Base-by-base conservation (phyloP, 768 basidiomycete species). In the Pisolithus microcarpus region DNA sequence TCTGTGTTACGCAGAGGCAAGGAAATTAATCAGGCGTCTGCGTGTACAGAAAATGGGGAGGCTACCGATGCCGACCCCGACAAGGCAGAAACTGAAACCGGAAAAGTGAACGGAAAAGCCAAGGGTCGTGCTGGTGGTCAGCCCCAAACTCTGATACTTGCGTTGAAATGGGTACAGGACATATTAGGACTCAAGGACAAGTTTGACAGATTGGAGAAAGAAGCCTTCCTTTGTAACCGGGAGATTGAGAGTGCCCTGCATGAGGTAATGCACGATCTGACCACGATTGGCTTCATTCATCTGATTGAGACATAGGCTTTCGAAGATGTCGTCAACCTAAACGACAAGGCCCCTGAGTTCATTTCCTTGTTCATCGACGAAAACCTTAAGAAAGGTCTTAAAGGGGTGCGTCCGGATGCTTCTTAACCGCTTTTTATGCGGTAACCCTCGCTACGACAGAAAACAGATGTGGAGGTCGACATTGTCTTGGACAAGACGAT, bases 351-450 rank as follows among this genome's bases (percentile, higher is more conserved):
- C 16, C 85, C 96, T 7, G 96, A 99, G 63, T 98, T 83, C 64
- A 90, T 98, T 38, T 98, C 96, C 4, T 70, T 99, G 46, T 99
- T 91, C 69, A 93, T 99, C 53, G 96, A 99, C 61, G 94, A 98
- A 53, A 85, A 98, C 64, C 76, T 99, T 21, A 92, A 86, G 69
- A 90, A 92, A 61, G 95, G 95, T 0, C 75, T 97, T 28, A 96
- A 91, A 72, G 91, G 92, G 50, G 94, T 95, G 66, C 59, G 89
- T 73, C 42, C 6, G 7, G 11, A 19, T 28, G 47, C 6, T 18
- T n/a, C n/a, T 36, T 21, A 15, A 2, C 38, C n/a, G 16, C 39
- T 50, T 18, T 44, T 7, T 0, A 28, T 39, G 13, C 46, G 26
- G 34, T 52, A 16, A 55, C 31, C 26, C 23, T 19, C 36, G 30